Evolutionary conservation across 441 rosid species (phyloP), one percentile per base, ranked within the genome.

Genomic region (Theobroma grandiflorum): DNA sequence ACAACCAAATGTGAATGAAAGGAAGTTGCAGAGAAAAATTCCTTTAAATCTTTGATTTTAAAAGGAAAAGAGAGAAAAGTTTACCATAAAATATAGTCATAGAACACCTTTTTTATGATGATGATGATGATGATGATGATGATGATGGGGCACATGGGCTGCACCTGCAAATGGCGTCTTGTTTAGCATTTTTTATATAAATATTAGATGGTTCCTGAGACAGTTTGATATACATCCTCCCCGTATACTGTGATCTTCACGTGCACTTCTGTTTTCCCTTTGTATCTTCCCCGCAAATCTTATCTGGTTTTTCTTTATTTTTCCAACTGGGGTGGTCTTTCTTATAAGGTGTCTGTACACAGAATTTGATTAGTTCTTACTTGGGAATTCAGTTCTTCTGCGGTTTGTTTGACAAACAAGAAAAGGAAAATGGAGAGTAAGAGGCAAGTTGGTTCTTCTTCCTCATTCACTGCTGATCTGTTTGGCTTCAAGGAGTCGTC

Each of bases 401-500:
- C 64, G 49, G 38, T 67, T 35, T 79, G 75, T 74, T 40, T 15
- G 64, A 59, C 42, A 79, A 52, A 20, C 63, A 49, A 47, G 43
- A 72, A 52, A 52, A 38, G 10, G 68, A 47, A 71, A 78, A 92
- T 93, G 97, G 98, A 88, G n/a, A 67, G 72, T 78, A 90, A 88
- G 85, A 89, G 85, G 78, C 80, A 84, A 81, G 76, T 73, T 45
- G 77, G 86, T 76, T 84, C 94, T 77, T 82, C 89, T 57, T 86
- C 89, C 52, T 92, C 92, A 2, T 88, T 90, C 76, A 84, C 91
- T 12, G 78, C 91, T 79, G 90, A 92, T 61, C 92, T 95, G 79
- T 95, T 90, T 81, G 94, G 97, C 78, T 84, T 81, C 81, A 95
- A 88, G 82, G 90, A 91, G 72, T 79, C 88, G 38, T 79, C 90